Evolutionary conservation across 2,329 filamentous ascomycete species (phyloP), one percentile per base, ranked within the genome.

Genomic region (Cordyceps javanica): DNA sequence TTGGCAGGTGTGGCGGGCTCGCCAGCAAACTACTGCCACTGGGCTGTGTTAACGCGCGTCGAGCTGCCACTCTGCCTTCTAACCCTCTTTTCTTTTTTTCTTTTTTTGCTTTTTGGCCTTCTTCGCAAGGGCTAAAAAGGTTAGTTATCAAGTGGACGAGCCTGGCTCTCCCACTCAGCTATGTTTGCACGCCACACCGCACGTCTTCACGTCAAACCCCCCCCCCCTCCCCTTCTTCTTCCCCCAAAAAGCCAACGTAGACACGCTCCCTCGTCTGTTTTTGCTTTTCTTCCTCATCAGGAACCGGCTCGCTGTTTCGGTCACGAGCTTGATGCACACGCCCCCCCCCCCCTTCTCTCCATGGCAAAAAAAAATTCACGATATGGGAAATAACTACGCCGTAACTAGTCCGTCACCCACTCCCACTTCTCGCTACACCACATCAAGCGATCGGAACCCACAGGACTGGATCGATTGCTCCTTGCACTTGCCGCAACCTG

Each of bases 371-470:
- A n/a, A n/a, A n/a, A n/a, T n/a, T n/a, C n/a, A n/a, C n/a, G n/a
- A n/a, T n/a, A n/a, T n/a, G n/a, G n/a, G n/a, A n/a, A n/a, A n/a
- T n/a, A n/a, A n/a, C n/a, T n/a, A n/a, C n/a, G n/a, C n/a, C n/a
- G n/a, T n/a, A n/a, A n/a, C n/a, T n/a, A n/a, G n/a, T n/a, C n/a
- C 34, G 3, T 2, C 49, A 16, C 21, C 23, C 14, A 30, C 16
- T 23, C 23, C 38, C 36, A 42, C 28, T n/a, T 2, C n/a, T n/a
- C n/a, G 6, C 6, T 19, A 53, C 50, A 38, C 50, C 39, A 19
- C 44, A 36, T 30, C 32, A 14, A 23, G 34, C 42, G 54, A 56
- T 56, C 54, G 42, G 32, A 56, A 56, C 34, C 53, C 53, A 56
- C 54, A 48, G 32, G 13, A n/a, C 36, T 49, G 54, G 54, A 32